Base-by-base conservation (phyloP, 345 rosid genomes). In the Zanthoxylum bungeanum region DNA sequence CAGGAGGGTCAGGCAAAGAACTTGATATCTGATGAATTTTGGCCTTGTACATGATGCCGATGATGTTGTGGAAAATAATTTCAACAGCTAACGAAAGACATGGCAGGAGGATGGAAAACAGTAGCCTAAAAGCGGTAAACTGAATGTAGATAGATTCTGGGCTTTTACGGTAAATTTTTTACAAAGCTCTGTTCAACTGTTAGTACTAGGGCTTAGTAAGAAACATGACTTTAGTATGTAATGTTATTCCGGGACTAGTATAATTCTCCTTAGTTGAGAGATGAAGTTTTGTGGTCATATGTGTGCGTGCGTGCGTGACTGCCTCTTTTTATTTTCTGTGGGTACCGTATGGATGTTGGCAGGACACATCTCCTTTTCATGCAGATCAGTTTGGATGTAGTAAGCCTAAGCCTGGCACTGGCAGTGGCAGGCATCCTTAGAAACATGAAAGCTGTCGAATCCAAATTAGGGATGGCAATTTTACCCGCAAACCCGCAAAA, bases 1-100 rank as follows among this genome's bases (percentile, higher is more conserved):
- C 78, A 67, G 93, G 65, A 82, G 89, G 80, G 97, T 90, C 5
- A 82, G 97, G 74, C 94, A 90, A 69, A 75, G 93, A 76, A 86
- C 82, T 69, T 85, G 80, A 80, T 46, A 59, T 60, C 27, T 57
- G 59, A 53, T 24, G 19, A 39, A 11, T 17, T 36, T 42, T 31
- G 36, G 70, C 52, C 46, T 37, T 75, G 57, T 44, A 21, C 5
- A 42, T n/a, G 68, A 58, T 46, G n/a, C n/a, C n/a, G 70, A 44
- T 22, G 68, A 9, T 64, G 70, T 28, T 64, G 56, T 42, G 5
- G 66, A 33, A 30, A n/a, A n/a, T 24, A 14, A 36, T 0, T 24
- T 8, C 36, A 30, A 42, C 31, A 11, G 55, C 63, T 28, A 75
- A 56, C 22, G 16, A 34, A 50, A 39, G 22, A 17, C 42, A 58